A percentile compares a stretch with the other conserved stretches of the same genome.
Conservation (phyloP, 2,329 filamentous ascomycete genomes). For the Sporothrix variecibatus region DNA sequence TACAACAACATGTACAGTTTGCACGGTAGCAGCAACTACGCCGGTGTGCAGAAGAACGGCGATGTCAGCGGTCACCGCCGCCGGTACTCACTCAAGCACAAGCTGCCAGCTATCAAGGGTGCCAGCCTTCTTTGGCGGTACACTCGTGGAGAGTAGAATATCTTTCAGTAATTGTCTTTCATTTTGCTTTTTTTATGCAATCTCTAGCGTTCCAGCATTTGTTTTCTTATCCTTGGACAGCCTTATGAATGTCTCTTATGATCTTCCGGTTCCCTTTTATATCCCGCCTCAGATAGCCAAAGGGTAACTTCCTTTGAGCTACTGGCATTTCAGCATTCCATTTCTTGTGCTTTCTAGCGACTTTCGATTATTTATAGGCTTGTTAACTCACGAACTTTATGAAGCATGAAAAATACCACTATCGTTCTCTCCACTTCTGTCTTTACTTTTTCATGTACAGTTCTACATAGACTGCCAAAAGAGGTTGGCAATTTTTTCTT, state of each 20-base stretch:
- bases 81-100: constrained; percentile 24
- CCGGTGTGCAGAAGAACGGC: background rate
- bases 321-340: background rate
- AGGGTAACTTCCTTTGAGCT: background rate
- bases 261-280: background rate
- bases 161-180: background rate
- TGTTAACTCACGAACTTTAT: background rate
- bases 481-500: background rate
- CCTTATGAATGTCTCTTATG: background rate
- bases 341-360: background rate
- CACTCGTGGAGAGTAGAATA: constrained; percentile 10
- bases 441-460: background rate
- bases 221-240: background rate
- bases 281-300: background rate
- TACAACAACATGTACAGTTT: constrained; percentile 15
- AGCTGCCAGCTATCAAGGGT: constrained; percentile 30
- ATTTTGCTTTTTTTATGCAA: background rate
- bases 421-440: background rate
- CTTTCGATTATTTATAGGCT: background rate
- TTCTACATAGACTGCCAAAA: background rate
- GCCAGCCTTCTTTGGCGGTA: constrained; percentile 32
- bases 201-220: background rate
- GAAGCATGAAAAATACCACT: constrained; percentile 2
- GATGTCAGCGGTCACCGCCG: background rate
- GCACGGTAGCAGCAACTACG: background rate